Base-by-base conservation (phyloP, 2,329 filamentous ascomycete species). In the Curvularia hawaiiensis region DNA sequence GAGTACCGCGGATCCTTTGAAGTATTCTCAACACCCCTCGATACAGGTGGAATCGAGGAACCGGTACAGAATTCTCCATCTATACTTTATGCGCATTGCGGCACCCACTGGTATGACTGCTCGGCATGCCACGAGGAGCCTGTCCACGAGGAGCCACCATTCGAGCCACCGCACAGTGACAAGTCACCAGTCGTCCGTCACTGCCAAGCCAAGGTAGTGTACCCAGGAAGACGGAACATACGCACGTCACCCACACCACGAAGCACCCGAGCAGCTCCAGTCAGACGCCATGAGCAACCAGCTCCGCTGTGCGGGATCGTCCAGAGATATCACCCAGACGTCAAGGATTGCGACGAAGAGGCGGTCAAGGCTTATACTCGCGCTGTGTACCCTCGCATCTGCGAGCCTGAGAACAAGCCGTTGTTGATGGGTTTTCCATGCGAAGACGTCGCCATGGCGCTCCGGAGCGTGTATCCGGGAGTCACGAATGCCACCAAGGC, bases 131-230 rank as follows among this genome's bases (percentile, higher is more conserved):
- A 16, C 9, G 10, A 20, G 12, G 26, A 28, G 16, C 0, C 9
- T 12, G 10, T 18, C 26, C 20, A 31, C 18, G 18, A 46, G 11
- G n/a, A 31, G 28, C 26, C 28, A 14, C 9, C 16, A 14, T 26
- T 16, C 22, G 40, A 16, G 14, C 39, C 33, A 28, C 26, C 20
- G 20, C 22, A 47, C 16, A 48, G 48, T 12, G 46, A 56, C 18
- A 43, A 44, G 38, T 22, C 49, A 28, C 22, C 41, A 4, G 12
- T 9, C 10, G 18, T 47, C 5, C 46, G 43, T n/a, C 54, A 41
- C 14, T 63, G 61, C 31, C 52, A 52, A 30, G 50, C 56, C n/a
- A 52, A 24, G 31, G 48, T 62, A 24, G 28, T 58, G 18, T 55
- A 57, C 28, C 33, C 49, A 20, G 40, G 33, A 28, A 45, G 54